Evolutionary conservation across 2,329 filamentous ascomycete genomes (phyloP), one percentile per base, ranked within the genome.

Genomic region (Alternaria gansuensis): DNA sequence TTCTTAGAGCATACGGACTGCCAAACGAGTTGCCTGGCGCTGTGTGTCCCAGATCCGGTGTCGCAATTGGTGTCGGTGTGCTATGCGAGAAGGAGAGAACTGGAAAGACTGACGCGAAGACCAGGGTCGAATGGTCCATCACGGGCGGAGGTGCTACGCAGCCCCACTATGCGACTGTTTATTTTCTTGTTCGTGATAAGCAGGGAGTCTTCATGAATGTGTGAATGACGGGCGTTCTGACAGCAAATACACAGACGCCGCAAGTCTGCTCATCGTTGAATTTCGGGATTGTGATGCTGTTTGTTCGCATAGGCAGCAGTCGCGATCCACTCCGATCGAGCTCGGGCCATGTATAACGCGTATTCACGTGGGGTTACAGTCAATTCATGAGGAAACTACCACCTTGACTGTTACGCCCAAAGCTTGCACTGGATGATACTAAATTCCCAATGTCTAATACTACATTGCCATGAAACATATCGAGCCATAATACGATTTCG

Each of bases 61-160:
- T 82, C 36, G 79, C 75, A 48, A 81, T 62, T 51, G 65, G 80
- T 10, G 81, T 82, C 28, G 80, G 79, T 5, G 77, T 78, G 5
- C 78, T 80, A 60, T 79, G 79, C 17, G 75, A 72, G 43, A 75
- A 69, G 49, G 75, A 75, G 26, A 77, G 74, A 10, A 76, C 68
- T 14, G 81, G 78, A 63, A 83, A 83, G 59, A 83, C 75, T 34
- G 81, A 80, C 36, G 74, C 71, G 73, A 82, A 80, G 63, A 80
- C 68, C 44, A 72, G 68, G 49, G 65, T 73, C 37, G 64, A 61
- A 62, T 76, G 71, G 57, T 77, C 72, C 75, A 77, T 77, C 41
- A 65, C 59, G 60, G 44, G 65, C 58, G 62, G 64, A 64, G 58
- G 60, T 59, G 54, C 43, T 56, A 60, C 50, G 53, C 56, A 62